Percentiles rank a stretch among this genome's conserved stretches.
Evolutionary conservation across 2,329 filamentous ascomycete genomes (phyloP).

Genomic region (Monosporascus cannonballus): DNA sequence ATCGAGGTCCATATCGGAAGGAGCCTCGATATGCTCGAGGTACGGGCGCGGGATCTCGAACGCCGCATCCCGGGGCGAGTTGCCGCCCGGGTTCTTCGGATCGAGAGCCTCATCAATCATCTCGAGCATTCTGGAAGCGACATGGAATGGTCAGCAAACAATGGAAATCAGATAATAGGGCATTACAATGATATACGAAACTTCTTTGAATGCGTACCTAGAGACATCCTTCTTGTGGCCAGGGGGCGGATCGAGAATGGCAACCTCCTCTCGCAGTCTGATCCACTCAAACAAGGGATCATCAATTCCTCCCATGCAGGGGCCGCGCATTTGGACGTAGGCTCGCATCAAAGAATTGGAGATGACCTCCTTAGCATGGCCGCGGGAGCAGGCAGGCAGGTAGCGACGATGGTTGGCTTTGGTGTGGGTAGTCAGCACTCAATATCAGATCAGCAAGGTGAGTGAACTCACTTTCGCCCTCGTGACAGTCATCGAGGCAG

Average conservation of each 20-base stretch:
- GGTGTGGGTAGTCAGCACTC: background rate
- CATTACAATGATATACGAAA: background rate
- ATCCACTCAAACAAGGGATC: conserved; percentile 22
- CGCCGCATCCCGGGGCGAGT: conserved; percentile 14
- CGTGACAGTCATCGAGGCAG: too few species aligned
- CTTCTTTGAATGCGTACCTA: conserved; percentile 8
- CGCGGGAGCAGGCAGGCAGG: conserved; percentile 16
- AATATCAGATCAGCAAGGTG: too few species aligned
- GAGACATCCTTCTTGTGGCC: conserved; percentile 9
- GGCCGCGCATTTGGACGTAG: conserved; percentile 22
- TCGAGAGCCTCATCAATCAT: conserved; percentile 13
- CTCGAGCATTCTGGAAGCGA: conserved; percentile 13
- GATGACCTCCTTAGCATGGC: conserved; percentile 10
- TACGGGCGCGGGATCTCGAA: conserved; percentile 18
- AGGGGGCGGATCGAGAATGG: conserved; percentile 1
- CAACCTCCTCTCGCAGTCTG: conserved; percentile 6
- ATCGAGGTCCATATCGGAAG: conserved; percentile 13
- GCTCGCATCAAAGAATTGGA: conserved; percentile 20
- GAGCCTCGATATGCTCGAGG: conserved; percentile 15
- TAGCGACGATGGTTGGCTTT: conserved; percentile 1
- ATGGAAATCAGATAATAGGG: background rate
- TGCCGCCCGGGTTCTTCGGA: conserved; percentile 7
- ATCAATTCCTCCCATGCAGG: conserved; percentile 4
- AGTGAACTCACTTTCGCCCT: background rate
- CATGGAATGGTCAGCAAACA: background rate